Base-by-base conservation (phyloP, 306 rosid species). In the Lagenaria siceraria region DNA sequence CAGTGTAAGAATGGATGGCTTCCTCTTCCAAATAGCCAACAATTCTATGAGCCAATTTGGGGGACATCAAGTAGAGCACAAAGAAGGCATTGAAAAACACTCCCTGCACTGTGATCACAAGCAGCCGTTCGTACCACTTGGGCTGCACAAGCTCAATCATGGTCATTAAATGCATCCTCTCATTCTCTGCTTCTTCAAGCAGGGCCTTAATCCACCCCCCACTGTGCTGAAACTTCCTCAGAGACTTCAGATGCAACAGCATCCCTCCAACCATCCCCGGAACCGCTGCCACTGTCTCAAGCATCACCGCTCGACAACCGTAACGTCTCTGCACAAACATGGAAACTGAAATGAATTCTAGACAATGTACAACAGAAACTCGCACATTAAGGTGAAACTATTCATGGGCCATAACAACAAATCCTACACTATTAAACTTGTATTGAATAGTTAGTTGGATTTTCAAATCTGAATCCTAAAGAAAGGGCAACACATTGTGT, bases 151-250 rank as follows among this genome's bases (percentile, higher is more conserved):
- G 88, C 81, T 92, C 96, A 70, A 74, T 80, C 85, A 92, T 86
- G 0, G 97, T 89, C 97, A 92, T 92, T 13, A 92, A 77, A 87
- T 92, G 97, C 97, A 92, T 92, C 77, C 97, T 87, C 82, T 89
- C 97, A 55, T 92, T 92, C 83, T 92, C 96, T 24, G 97, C 97
- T 78, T 92, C 97, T 75, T 92, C 97, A 5, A 89, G 93, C 71
- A 92, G 38, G 4, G 97, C 93, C 73, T 92, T 92, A 84, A 92
- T 78, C 97, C 97, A 91, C 13, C 97, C 93, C 0, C 93, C 93
- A 12, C 87, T 87, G 11, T 88, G 93, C 80, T 92, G 84, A 24
- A 89, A 89, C 82, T 68, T 85, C 5, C 93, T 80, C 1, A 92
- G 89, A 19, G 96, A 88, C 33, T 75, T 88, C 4, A 92, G 59